These are phyloP conservation scores for Lasiodiplodia sp. DNA, from an alignment of 2,329 filamentous ascomycete genomes.

Conservation along the genomic window DNA sequence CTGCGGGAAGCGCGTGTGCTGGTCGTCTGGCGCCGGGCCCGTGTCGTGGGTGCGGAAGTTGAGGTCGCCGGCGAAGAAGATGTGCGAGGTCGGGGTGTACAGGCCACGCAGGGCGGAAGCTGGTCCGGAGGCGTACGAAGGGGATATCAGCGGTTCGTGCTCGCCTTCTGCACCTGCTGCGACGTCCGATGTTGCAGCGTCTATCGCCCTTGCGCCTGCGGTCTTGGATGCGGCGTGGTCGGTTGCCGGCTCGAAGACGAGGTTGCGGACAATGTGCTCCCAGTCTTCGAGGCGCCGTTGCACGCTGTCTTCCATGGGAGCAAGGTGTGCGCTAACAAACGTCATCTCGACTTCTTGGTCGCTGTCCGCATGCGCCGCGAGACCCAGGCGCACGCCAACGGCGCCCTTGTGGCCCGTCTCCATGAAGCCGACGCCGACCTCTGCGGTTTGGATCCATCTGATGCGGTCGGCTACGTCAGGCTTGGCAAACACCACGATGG, in stretches of 20 bases:
- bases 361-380: conserved; percentile 45
- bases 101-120: conserved; percentile 64
- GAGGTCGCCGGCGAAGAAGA: conserved; percentile 90
- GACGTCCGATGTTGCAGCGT: not conserved
- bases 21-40: conserved; percentile 66
- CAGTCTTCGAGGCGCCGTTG: conserved; percentile 84
- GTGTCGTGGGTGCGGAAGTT: conserved; percentile 87
- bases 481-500: conserved; percentile 82
- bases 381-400: conserved; percentile 76
- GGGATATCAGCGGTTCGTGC: conserved; percentile 42
- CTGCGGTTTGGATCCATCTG: conserved; percentile 74
- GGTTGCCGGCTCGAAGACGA: conserved; percentile 68
- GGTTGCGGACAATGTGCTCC: conserved; percentile 78
- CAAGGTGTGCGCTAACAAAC: conserved; percentile 87
- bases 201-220: conserved; percentile 14
- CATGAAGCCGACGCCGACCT: conserved; percentile 81
- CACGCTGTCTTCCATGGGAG: conserved; percentile 83
- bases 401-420: conserved; percentile 97
- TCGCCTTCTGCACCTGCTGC: conserved; percentile 27
- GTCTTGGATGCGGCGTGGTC: conserved; percentile 15
- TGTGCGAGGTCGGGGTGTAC: conserved; percentile 75
- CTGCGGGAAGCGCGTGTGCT: conserved; percentile 66
- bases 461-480: conserved; percentile 65
- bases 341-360: conserved; percentile 69
- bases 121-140: conserved; percentile 35